A percentile compares a stretch with the other conserved stretches of the same genome.
These are phyloP conservation scores for Leccinum longicurvipes DNA, from an alignment of 768 basidiomycete genomes.

Conservation along the genomic window DNA sequence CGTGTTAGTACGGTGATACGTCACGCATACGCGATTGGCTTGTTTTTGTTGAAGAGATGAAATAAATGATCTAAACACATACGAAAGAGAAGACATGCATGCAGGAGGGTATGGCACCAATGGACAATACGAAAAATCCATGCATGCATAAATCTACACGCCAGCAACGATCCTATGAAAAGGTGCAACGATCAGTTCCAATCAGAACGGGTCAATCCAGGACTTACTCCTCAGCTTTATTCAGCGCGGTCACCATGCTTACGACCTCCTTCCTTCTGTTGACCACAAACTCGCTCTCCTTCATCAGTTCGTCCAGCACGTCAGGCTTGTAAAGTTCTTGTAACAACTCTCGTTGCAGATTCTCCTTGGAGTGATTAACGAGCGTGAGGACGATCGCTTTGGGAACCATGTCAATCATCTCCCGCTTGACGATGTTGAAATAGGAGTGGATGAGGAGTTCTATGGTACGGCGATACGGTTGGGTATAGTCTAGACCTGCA, in stretches of 20 bases:
- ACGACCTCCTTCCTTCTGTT: conserved; percentile 91
- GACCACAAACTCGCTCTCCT: conserved; percentile 90
- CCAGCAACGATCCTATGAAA: conserved; percentile 57
- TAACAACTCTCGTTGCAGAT: conserved; percentile 88
- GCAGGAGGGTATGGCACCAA: conserved; percentile 31
- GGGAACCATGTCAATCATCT: conserved; percentile 99
- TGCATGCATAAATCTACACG: conserved; percentile 37
- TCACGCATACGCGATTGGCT: not conserved
- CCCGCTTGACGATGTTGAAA: conserved; percentile 97
- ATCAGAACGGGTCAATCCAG: not conserved
- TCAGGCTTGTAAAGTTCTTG: conserved; percentile 98
- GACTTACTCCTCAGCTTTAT: conserved; percentile 98
- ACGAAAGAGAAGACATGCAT: conserved; percentile 19
- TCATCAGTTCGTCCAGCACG: conserved; percentile 89
- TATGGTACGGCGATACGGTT: conserved; percentile 38
- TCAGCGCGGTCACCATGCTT: conserved; percentile 89
- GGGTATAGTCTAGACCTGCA: not conserved
- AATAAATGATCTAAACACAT: conserved; percentile 18
- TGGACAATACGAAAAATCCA: conserved; percentile 9
- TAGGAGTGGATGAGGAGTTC: conserved; percentile 96
- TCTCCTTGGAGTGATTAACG: conserved; percentile 91
- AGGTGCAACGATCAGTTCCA: conserved; percentile 8
- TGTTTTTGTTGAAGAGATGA: conserved; percentile 2
- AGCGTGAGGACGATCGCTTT: conserved; percentile 92
- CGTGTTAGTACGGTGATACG: not conserved